These are phyloP conservation scores for Salix suchowensis DNA, from an alignment of 345 rosid species.

Conservation along the genomic window DNA sequence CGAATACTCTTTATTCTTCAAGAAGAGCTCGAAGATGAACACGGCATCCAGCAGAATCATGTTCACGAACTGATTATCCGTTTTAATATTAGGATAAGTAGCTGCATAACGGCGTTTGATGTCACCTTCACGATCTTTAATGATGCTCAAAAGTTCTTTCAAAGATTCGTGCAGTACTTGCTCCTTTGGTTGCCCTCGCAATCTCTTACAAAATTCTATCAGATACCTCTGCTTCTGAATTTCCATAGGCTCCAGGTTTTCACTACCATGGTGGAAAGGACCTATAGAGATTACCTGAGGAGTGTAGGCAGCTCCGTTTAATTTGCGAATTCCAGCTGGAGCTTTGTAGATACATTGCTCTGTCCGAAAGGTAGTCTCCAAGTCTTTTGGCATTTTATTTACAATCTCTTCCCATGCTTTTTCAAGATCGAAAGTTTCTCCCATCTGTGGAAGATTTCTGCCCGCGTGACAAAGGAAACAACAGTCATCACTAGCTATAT, in stretches of 20 bases:
- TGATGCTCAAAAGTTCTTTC: neutral
- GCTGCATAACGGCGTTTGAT: neutral
- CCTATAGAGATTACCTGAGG: slow-evolving; percentile 14
- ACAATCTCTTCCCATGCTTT: neutral
- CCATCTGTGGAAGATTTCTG: neutral
- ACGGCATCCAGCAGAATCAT: slow-evolving; percentile 5
- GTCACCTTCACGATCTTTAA: neutral
- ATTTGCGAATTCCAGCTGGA: neutral
- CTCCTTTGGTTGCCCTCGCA: neutral
- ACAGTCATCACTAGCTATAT: no score
- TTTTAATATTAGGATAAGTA: no score
- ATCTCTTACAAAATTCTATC: neutral
- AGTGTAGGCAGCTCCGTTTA: neutral
- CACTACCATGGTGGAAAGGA: neutral
- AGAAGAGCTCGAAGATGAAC: slow-evolving; percentile 17
- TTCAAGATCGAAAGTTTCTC: neutral
- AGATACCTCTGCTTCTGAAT: slow-evolving; percentile 2
- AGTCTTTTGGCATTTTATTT: neutral
- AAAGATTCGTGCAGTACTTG: neutral
- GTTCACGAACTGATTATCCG: neutral
- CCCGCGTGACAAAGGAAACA: no score
- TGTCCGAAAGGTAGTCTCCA: neutral
- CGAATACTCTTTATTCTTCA: neutral
- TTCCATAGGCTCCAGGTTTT: neutral
- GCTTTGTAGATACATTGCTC: neutral